A percentile compares a stretch with the other conserved stretches of the same genome.
phyloP scores from a whole-genome alignment of 345 rosid genomes.

The Lumnitzera racemosa region DNA sequence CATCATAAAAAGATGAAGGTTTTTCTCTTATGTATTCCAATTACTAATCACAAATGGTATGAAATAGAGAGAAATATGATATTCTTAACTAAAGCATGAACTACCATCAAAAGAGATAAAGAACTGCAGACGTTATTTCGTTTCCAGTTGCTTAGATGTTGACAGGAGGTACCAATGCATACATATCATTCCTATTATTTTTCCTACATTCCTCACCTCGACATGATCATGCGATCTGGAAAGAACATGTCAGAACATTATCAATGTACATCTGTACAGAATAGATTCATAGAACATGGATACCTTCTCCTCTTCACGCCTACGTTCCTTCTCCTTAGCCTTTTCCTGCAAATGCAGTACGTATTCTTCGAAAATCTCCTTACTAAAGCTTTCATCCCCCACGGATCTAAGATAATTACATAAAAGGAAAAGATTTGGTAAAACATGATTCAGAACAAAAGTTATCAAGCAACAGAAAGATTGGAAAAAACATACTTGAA shows the following conservation, averaged over 20 bases:
- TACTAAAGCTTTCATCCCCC: conserved; percentile 62
- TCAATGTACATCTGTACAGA: too few species aligned
- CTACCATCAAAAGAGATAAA: background rate
- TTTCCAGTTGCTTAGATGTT: too few species aligned
- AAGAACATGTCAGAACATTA: background rate
- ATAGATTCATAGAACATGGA: too few species aligned
- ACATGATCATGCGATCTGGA: background rate
- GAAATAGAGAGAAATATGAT: too few species aligned
- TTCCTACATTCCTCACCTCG: too few species aligned
- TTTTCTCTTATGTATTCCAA: too few species aligned
- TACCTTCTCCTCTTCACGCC: conserved; percentile 97
- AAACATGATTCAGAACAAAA: background rate
- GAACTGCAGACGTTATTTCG: too few species aligned
- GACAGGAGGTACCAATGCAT: too few species aligned
- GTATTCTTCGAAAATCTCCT: conserved; percentile 78
- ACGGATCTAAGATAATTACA: conserved; percentile 38
- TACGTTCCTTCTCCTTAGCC: conserved; percentile 90
- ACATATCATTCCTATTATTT: too few species aligned
- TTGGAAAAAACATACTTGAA: conserved; percentile 40
- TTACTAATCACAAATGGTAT: too few species aligned
- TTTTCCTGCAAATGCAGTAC: conserved; percentile 61
- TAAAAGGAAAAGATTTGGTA: background rate
- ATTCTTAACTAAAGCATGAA: too few species aligned
- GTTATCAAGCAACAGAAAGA: background rate
- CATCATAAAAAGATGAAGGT: too few species aligned